A percentile compares a stretch with the other conserved stretches of the same genome.
These are phyloP conservation scores for Ceratocystis colombiana DNA, from an alignment of 2,329 filamentous ascomycete species.

Conservation along the genomic window DNA sequence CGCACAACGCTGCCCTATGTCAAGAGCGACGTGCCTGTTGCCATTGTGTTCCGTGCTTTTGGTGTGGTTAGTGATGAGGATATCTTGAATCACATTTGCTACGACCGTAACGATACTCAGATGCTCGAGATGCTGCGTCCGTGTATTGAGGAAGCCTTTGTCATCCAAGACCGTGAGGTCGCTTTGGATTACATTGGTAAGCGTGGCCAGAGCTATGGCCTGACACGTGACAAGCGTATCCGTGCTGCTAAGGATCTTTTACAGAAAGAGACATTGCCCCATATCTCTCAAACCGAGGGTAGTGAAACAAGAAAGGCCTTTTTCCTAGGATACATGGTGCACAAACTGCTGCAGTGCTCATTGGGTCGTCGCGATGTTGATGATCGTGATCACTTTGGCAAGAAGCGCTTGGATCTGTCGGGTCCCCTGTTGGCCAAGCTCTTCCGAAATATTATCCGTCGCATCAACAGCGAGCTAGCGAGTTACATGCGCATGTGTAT, in stretches of 20 bases:
- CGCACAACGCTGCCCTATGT: constrained; percentile 88
- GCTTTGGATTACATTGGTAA: constrained; percentile 93
- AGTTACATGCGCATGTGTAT: constrained; percentile 88
- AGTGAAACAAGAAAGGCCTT: constrained; percentile 95
- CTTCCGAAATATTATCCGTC: constrained; percentile 83
- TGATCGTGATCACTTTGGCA: constrained; percentile 96
- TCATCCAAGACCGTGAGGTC: constrained; percentile 89
- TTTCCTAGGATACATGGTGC: constrained; percentile 98
- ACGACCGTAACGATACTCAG: constrained; percentile 85
- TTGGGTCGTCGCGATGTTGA: constrained; percentile 88
- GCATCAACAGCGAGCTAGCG: constrained; percentile 82
- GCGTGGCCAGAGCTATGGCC: constrained; percentile 61
- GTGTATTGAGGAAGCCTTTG: constrained; percentile 92
- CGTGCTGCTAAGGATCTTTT: constrained; percentile 88
- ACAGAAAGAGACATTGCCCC: constrained; percentile 91
- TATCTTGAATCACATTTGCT: constrained; percentile 95
- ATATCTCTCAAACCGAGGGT: constrained; percentile 90
- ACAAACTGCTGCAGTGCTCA: constrained; percentile 85
- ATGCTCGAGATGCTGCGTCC: constrained; percentile 97
- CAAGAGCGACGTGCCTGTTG: constrained; percentile 85
- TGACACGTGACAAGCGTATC: constrained; percentile 76
- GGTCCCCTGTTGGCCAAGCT: constrained; percentile 91
- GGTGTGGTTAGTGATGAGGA: constrained; percentile 96
- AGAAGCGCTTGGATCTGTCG: constrained; percentile 93
- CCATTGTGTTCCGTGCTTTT: constrained; percentile 87